Evolutionary conservation across 768 basidiomycete species (phyloP).

Genomic region (Cystofilobasidium bisporidii): DNA sequence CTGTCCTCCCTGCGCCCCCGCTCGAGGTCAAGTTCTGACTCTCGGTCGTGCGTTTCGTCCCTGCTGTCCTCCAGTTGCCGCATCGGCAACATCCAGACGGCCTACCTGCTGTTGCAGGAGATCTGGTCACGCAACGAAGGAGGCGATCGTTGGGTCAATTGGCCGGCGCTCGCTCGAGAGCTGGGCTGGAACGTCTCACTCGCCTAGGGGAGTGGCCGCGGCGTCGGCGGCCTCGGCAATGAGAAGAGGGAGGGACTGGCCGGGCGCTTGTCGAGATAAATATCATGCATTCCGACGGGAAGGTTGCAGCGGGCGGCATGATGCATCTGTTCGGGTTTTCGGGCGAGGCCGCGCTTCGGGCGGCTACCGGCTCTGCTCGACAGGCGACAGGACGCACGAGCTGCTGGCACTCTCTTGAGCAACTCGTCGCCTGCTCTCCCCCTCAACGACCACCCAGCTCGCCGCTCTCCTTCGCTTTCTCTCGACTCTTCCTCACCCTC

Average conservation of each 20-base stretch:
- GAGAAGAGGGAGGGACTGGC: too few species aligned
- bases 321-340: too few species aligned
- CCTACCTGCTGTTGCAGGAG: constrained; percentile 17
- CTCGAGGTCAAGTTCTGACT: neutral
- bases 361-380: too few species aligned
- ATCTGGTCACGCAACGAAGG: constrained; percentile 22
- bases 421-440: neutral
- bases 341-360: too few species aligned
- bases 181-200: constrained; percentile 25
- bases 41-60: neutral
- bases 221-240: neutral
- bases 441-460: neutral
- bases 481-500: neutral
- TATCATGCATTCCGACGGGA: too few species aligned
- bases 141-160: constrained; percentile 23
- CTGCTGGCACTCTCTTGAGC: too few species aligned
- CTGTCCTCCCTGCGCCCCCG: neutral
- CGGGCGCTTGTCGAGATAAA: too few species aligned
- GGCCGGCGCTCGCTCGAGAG: constrained; percentile 3
- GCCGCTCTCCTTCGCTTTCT: neutral
- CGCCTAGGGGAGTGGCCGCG: constrained; percentile 4
- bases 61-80: constrained; percentile 6
- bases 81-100: constrained; percentile 26
- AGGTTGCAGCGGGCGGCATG: too few species aligned
- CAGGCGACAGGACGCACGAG: too few species aligned